Evolutionary conservation across 768 basidiomycete species (phyloP), one percentile per base, ranked within the genome.

Genomic region (Bullera alba): DNA sequence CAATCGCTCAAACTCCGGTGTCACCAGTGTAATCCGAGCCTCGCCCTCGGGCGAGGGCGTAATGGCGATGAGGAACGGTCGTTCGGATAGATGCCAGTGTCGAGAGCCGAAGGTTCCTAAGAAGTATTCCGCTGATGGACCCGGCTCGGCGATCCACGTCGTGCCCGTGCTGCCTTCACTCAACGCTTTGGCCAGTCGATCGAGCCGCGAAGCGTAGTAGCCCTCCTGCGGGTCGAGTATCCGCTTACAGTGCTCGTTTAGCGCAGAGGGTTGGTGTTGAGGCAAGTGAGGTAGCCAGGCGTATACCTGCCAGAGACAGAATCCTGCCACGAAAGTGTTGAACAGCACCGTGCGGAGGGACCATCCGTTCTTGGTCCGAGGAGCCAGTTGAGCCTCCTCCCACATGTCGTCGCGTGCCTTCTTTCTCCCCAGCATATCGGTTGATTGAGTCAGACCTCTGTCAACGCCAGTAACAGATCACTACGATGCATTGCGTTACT

Each of bases 101-200:
- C 77, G 53, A 4, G 58, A 63, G 12, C 83, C 83, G 42, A 63
- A 60, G 51, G 87, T 77, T 58, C 87, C 87, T n/a, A 77, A 81
- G 67, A 79, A 89, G 75, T 81, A 91, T 2, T 76, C 72, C 0
- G 83, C 80, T 50, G 76, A 84, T 14, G 85, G 79, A 0, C 85
- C 81, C 22, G 89, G 86, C 66, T 91, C 87, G 5, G 84, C 80
- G 28, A 91, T 79, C 67, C 86, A 90, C 19, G 50, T 46, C 4
- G 46, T 42, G 36, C 16, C 15, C 7, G 37, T 17, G 4, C 17
- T 12, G 5, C 26, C 7, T 4, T 25, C 5, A n/a, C 34, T 36
- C 4, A 50, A 23, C 6, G 39, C 39, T 8, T 7, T 29, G 25
- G 35, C 37, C 5, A 50, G 48, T n/a, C 34, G 25, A n/a, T 25